Conservation (phyloP, 805 yeast genomes). For the Ogataea trehalophila region DNA sequence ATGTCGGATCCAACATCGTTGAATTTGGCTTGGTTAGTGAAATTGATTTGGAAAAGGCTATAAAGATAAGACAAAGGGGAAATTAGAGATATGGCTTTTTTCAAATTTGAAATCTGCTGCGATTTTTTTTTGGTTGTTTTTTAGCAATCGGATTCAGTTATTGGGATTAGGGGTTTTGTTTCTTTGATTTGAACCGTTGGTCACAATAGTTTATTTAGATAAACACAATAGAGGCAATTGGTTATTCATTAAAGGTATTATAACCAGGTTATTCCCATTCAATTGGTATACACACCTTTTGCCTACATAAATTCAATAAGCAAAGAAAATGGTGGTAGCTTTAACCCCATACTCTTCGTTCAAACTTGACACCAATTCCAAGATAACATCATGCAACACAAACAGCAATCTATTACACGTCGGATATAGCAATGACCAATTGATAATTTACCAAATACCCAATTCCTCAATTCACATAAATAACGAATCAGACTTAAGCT, state of each 20-base stretch:
- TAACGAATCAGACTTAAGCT: not conserved
- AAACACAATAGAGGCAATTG: no score
- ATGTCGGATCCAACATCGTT: slow-evolving; percentile 18
- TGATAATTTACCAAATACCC: slow-evolving; percentile 17
- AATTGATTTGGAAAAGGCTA: not conserved
- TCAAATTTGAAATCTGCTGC: no score
- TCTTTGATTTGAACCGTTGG: not conserved
- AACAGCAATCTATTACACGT: slow-evolving; percentile 16
- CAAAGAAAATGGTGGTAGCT: slow-evolving; percentile 12
- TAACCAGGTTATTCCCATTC: no score
- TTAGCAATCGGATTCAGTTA: not conserved
- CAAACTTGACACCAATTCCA: slow-evolving; percentile 7
- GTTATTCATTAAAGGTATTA: no score
- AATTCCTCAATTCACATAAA: slow-evolving; percentile 3
- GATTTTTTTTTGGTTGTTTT: no score
- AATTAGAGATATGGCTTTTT: no score
- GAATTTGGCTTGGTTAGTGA: not conserved
- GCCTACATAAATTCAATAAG: not conserved
- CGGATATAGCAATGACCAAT: slow-evolving; percentile 16
- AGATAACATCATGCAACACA: slow-evolving; percentile 17
- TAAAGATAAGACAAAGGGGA: not conserved
- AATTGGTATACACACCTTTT: no score
- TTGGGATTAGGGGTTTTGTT: not conserved
- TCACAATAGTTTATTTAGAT: no score
- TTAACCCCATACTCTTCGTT: slow-evolving; percentile 14